Percentiles rank a stretch among this genome's conserved stretches.
Conservation (phyloP, 176 grass and related monocot genomes). For the Pharus latifolius region DNA sequence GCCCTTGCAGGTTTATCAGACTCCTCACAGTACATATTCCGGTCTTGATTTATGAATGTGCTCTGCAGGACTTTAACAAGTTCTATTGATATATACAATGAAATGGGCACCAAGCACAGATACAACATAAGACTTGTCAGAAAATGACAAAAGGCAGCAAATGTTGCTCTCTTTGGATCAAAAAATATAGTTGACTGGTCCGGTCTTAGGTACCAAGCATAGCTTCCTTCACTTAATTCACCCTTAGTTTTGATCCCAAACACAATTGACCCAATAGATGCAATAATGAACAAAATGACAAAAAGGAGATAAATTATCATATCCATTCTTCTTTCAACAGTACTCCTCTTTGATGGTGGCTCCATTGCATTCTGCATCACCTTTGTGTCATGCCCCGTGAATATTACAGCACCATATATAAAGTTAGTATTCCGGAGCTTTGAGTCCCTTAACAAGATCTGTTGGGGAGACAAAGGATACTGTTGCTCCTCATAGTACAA, state of each 20-base stretch:
- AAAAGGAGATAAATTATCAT: constrained; percentile 82
- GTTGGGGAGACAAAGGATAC: constrained; percentile 69
- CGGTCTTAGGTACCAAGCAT: constrained; percentile 80
- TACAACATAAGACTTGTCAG: constrained; percentile 89
- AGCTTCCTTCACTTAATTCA: constrained; percentile 48
- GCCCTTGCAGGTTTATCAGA: constrained; percentile 81
- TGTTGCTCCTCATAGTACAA: constrained; percentile 48
- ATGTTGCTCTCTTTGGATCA: constrained; percentile 52
- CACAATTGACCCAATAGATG: constrained; percentile 54
- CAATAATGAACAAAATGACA: constrained; percentile 44
- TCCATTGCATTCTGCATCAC: constrained; percentile 92
- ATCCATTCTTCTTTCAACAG: constrained; percentile 81
- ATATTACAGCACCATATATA: constrained; percentile 71
- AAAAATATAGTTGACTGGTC: constrained; percentile 57
- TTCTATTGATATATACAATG: constrained; percentile 94
- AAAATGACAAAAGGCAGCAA: constrained; percentile 77
- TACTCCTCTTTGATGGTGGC: constrained; percentile 91
- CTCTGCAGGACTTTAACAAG: constrained; percentile 85
- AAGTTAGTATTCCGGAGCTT: constrained; percentile 75
- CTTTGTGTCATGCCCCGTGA: constrained; percentile 90
- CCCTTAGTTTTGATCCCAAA: constrained; percentile 64
- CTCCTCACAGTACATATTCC: constrained; percentile 73
- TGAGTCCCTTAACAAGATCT: constrained; percentile 77
- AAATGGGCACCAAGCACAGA: constrained; percentile 80
- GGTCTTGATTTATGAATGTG: constrained; percentile 84